Conservation (phyloP, 441 rosid species). For the Gossypium schwendimanii region DNA sequence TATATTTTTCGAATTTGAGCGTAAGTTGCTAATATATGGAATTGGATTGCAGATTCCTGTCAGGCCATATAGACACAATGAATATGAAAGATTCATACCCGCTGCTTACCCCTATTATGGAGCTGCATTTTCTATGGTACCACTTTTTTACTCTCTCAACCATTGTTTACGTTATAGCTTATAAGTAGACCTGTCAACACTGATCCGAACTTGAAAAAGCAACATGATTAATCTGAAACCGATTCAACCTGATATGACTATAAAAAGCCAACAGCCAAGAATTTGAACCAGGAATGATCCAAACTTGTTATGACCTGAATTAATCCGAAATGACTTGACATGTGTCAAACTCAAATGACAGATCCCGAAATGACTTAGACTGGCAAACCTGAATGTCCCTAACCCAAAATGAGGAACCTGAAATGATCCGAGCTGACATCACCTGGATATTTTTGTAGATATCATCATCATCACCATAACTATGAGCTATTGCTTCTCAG, state of each 20-base stretch:
- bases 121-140: slow-evolving; percentile 48
- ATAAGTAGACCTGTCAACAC: neutral
- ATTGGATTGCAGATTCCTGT: slow-evolving; percentile 43
- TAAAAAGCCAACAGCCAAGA: neutral
- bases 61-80: slow-evolving; percentile 48
- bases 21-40: neutral
- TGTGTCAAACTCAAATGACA: too few relatives aligned
- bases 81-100: slow-evolving; percentile 51
- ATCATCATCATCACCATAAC: neutral
- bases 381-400: too few relatives aligned
- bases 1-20: neutral
- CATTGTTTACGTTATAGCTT: too few relatives aligned
- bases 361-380: too few relatives aligned
- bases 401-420: too few relatives aligned
- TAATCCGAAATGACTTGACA: too few relatives aligned
- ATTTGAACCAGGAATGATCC: too few relatives aligned
- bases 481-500: neutral
- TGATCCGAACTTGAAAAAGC: neutral
- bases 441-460: too few relatives aligned
- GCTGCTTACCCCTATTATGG: slow-evolving; percentile 56
- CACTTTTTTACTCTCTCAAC: neutral
- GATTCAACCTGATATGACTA: neutral
- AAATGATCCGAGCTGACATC: too few relatives aligned
- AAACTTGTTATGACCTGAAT: too few relatives aligned
- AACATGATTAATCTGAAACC: neutral